Percentiles rank a stretch among this genome's conserved stretches.
These are phyloP conservation scores for Dacryopinax primogenitus DNA, from an alignment of 768 basidiomycete genomes.

Conservation along the genomic window DNA sequence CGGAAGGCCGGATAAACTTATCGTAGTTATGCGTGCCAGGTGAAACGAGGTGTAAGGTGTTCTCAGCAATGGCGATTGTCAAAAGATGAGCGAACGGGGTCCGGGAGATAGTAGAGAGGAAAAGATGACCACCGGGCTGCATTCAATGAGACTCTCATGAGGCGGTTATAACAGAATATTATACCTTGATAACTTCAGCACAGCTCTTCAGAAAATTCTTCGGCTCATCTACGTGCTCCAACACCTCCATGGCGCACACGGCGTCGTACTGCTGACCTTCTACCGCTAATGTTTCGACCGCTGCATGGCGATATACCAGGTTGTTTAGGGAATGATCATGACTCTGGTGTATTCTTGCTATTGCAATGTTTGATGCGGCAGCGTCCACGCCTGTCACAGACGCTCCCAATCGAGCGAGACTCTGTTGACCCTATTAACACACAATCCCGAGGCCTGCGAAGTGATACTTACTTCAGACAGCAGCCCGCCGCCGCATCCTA, in stretches of 20 bases:
- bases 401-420: constrained; percentile 75
- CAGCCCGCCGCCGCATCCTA: constrained; percentile 92
- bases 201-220: constrained; percentile 67
- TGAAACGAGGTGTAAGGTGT: constrained; percentile 63
- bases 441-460: constrained; percentile 1
- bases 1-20: constrained; percentile 79
- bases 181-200: constrained; percentile 74
- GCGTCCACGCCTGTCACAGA: constrained; percentile 88
- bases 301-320: constrained; percentile 54
- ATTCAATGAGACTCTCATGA: neutral
- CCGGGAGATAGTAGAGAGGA: constrained; percentile 89
- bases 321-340: constrained; percentile 51
- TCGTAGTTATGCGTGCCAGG: constrained; percentile 83
- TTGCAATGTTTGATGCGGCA: constrained; percentile 69
- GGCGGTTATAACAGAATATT: constrained; percentile 16
- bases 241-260: constrained; percentile 93
- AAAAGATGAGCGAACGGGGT: constrained; percentile 59
- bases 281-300: constrained; percentile 58
- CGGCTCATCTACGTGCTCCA: constrained; percentile 95
- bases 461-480: constrained; percentile 58
- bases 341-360: constrained; percentile 70
- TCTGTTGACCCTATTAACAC: constrained; percentile 35
- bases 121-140: constrained; percentile 89
- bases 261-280: constrained; percentile 64
- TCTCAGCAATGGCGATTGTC: constrained; percentile 68